A percentile compares a stretch with the other conserved stretches of the same genome.
These are phyloP conservation scores for Anisodus tanguticus DNA, from an alignment of 257 asterid genomes.

Conservation along the genomic window DNA sequence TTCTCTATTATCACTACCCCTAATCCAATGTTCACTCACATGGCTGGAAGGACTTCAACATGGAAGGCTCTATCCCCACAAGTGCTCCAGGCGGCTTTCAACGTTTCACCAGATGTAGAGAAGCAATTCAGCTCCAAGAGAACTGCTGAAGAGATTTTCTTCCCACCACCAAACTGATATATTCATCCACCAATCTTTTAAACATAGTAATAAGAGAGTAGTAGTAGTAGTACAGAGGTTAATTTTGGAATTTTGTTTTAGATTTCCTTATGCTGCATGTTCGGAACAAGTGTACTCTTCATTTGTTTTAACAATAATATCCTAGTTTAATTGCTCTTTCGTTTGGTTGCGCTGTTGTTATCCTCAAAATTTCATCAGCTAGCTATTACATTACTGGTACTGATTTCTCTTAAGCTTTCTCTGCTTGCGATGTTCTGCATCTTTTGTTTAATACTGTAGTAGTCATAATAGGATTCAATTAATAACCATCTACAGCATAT, in stretches of 20 bases:
- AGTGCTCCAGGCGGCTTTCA: constrained; percentile 65
- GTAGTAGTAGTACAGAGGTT: not conserved
- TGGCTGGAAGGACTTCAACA: constrained; percentile 66
- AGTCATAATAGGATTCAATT: too few relatives aligned
- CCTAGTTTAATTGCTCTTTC: not conserved
- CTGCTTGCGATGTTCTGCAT: too few relatives aligned
- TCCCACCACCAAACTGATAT: constrained; percentile 68
- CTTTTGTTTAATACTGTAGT: too few relatives aligned
- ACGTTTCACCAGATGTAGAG: constrained; percentile 58
- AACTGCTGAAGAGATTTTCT: constrained; percentile 74
- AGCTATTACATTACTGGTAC: not conserved
- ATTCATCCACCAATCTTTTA: not conserved
- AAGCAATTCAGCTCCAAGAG: constrained; percentile 68
- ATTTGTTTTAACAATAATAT: not conserved
- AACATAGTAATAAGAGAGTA: not conserved
- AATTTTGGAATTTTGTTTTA: not conserved
- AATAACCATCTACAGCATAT: too few relatives aligned
- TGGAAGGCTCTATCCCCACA: constrained; percentile 71
- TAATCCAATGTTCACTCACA: constrained; percentile 52
- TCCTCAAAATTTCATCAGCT: not conserved
- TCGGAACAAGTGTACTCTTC: not conserved
- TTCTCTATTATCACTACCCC: constrained; percentile 81
- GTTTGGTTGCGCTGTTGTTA: not conserved
- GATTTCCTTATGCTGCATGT: not conserved
- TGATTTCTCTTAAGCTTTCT: not conserved